Evolutionary conservation across 2,329 filamentous ascomycete species (phyloP).

Genomic region (Elsinoe ampelina): DNA sequence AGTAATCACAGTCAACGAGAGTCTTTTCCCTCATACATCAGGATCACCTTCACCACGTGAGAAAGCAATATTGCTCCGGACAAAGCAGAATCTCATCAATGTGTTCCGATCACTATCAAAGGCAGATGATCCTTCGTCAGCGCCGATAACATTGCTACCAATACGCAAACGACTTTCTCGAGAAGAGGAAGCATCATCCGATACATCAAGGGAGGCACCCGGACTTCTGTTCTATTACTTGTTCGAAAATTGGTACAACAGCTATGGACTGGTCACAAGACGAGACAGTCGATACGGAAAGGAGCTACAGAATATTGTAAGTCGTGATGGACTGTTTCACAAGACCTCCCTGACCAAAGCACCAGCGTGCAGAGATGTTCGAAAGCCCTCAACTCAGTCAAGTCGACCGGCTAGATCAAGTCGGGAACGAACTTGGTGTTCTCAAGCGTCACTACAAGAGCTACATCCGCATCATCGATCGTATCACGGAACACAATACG

Average conservation of each 20-base stretch:
- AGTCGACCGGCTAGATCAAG: constrained; percentile 46
- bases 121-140: constrained; percentile 33
- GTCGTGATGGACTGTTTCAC: neutral
- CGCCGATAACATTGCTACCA: constrained; percentile 33
- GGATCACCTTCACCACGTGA: constrained; percentile 32
- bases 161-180: constrained; percentile 37
- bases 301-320: constrained; percentile 43
- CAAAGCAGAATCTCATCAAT: constrained; percentile 50
- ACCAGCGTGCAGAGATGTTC: constrained; percentile 45
- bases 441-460: constrained; percentile 52
- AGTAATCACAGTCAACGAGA: constrained; percentile 60
- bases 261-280: constrained; percentile 46
- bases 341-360: constrained; percentile 17
- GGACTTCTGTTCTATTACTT: constrained; percentile 57
- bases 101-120: constrained; percentile 54
- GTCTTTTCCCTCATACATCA: constrained; percentile 33
- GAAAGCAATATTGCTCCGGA: constrained; percentile 40
- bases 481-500: constrained; percentile 43
- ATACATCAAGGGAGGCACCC: constrained; percentile 44
- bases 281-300: constrained; percentile 38
- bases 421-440: constrained; percentile 52
- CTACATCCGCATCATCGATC: constrained; percentile 51
- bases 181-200: constrained; percentile 37
- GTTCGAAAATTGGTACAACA: constrained; percentile 57
- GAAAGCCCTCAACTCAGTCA: constrained; percentile 38